phyloP scores from a whole-genome alignment of 2,329 filamentous ascomycete species.

The Penicillium polonicum region DNA sequence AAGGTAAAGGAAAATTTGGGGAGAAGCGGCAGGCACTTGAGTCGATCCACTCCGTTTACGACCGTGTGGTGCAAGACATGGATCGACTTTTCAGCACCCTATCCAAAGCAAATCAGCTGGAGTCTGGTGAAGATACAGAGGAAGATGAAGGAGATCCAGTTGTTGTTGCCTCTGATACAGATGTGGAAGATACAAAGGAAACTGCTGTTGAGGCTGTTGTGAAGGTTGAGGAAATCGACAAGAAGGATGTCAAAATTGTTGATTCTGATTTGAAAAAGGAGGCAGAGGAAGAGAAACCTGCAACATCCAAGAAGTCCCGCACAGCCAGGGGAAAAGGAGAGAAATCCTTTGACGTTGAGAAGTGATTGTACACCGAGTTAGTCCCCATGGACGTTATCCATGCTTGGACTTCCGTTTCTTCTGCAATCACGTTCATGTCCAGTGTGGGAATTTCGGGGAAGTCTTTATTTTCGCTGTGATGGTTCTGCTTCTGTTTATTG shows the following conservation, averaged over 20 bases:
- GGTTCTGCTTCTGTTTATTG: neutral
- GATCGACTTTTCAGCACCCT: neutral
- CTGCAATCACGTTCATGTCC: neutral
- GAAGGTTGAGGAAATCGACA: neutral
- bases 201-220: neutral
- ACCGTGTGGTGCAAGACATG: neutral
- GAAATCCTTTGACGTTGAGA: neutral
- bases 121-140: neutral
- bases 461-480: neutral
- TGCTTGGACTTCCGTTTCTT: neutral
- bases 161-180: neutral
- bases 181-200: no score
- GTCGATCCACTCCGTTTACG: neutral
- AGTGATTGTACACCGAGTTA: neutral
- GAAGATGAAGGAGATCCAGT: no score
- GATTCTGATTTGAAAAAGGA: neutral
- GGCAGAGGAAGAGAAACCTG: no score
- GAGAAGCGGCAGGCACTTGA: neutral
- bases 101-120: neutral
- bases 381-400: neutral
- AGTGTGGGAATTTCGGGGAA: neutral
- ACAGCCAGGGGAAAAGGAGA: neutral
- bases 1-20: neutral
- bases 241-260: neutral
- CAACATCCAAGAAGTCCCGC: no score